Evolutionary conservation across 2,329 filamentous ascomycete species (phyloP).

Genomic region (Epichloe festucae): DNA sequence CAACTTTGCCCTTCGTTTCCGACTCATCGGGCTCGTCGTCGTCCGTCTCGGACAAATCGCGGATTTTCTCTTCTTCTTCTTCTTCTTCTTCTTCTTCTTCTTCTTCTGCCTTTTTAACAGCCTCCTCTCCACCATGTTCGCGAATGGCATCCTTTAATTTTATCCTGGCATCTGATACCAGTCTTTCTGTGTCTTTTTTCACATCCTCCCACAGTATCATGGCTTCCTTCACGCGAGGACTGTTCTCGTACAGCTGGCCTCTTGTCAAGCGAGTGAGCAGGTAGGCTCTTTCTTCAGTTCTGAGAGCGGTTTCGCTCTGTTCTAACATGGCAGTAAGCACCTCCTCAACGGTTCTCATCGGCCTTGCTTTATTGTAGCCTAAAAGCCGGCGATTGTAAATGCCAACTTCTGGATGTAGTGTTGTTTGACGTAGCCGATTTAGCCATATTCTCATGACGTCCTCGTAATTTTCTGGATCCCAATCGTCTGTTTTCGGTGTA

Average conservation of each 20-base stretch:
- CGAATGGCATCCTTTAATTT: constrained; percentile 42
- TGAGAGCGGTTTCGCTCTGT: constrained; percentile 56
- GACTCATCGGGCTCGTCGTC: constrained; percentile 24
- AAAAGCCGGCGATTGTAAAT: constrained; percentile 50
- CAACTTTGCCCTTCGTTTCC: constrained; percentile 30
- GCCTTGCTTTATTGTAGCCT: constrained; percentile 47
- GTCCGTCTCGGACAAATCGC: constrained; percentile 17
- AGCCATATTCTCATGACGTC: constrained; percentile 73
- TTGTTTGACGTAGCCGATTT: constrained; percentile 64
- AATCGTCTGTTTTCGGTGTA: constrained; percentile 44
- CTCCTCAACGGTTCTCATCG: constrained; percentile 70
- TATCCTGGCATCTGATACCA: constrained; percentile 51
- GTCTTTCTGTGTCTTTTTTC: constrained; percentile 28
- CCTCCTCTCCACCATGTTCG: constrained; percentile 8
- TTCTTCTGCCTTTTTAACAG: constrained; percentile 1
- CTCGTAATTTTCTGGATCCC: constrained; percentile 50
- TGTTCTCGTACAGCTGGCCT: constrained; percentile 71
- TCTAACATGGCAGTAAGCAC: constrained; percentile 89
- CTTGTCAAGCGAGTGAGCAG: constrained; percentile 51
- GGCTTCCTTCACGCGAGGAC: constrained; percentile 52
- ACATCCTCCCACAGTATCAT: constrained; percentile 55
- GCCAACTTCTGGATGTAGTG: constrained; percentile 74
- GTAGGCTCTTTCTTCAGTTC: constrained; percentile 54
- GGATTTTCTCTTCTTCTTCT: constrained; percentile 2
- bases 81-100: constrained; percentile 4